phyloP scores from a whole-genome alignment of 768 basidiomycete species.

The Amanita rimosa region DNA sequence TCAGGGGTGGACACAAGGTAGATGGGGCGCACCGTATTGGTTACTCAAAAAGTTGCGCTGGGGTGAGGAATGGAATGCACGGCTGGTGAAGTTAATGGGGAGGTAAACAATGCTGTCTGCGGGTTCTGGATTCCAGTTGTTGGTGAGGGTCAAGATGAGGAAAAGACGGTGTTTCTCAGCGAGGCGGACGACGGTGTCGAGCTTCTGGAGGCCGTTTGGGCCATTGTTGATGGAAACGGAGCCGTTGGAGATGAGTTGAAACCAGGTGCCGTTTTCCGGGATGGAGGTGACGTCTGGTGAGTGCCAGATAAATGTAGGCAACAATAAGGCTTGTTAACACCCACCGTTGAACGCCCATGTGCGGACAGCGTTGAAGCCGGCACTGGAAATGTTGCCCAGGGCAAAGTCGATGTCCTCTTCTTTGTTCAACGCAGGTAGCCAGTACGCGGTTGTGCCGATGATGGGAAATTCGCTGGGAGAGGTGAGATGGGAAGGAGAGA shows the following conservation, averaged over 20 bases:
- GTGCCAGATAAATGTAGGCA: too few species aligned
- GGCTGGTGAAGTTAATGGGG: conserved; percentile 11
- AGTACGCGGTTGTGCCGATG: conserved; percentile 53
- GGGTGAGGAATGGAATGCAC: conserved; percentile 17
- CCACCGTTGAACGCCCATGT: conserved; percentile 73
- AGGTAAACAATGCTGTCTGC: conserved; percentile 14
- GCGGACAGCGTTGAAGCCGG: conserved; percentile 48
- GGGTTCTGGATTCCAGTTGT: conserved; percentile 44
- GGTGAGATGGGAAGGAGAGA: background rate
- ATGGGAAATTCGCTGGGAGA: conserved; percentile 16
- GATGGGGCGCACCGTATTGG: conserved; percentile 37
- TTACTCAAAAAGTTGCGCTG: conserved; percentile 49
- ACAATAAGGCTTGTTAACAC: too few species aligned
- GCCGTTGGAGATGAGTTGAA: conserved; percentile 47
- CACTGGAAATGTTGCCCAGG: conserved; percentile 42
- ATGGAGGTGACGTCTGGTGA: conserved; percentile 41
- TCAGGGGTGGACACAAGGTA: conserved; percentile 1
- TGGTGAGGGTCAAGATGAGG: conserved; percentile 45
- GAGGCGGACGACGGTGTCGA: conserved; percentile 44
- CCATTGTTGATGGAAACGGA: conserved; percentile 45
- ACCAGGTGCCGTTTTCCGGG: conserved; percentile 50
- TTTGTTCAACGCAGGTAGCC: conserved; percentile 44
- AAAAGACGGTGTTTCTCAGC: conserved; percentile 45
- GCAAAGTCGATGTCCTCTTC: conserved; percentile 47
- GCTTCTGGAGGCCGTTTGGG: conserved; percentile 48